Percentiles rank a stretch among this genome's conserved stretches.
These are phyloP conservation scores for Dendrocalamus sinicus DNA, from an alignment of 176 grass and related monocot genomes.

Conservation along the genomic window DNA sequence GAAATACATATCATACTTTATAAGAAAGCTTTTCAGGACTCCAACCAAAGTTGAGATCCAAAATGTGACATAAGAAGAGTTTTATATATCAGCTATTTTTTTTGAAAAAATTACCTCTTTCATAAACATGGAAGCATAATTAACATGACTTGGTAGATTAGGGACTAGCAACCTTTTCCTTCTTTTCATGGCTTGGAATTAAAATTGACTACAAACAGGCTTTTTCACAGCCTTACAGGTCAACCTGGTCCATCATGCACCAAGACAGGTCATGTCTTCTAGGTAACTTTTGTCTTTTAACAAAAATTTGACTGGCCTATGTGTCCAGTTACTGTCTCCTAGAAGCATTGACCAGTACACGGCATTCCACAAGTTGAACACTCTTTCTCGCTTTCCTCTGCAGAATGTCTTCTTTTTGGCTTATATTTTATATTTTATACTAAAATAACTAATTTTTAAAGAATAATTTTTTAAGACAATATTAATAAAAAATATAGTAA, in stretches of 20 bases:
- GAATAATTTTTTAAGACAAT: no score
- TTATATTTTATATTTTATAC: no score
- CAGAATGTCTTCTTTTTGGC: neutral
- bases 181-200: slow-evolving; percentile 28
- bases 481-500: no score
- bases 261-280: neutral
- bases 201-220: slow-evolving; percentile 7
- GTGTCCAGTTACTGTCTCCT: neutral
- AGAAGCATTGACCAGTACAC: slow-evolving; percentile 32
- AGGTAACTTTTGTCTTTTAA: slow-evolving; percentile 31
- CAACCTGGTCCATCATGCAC: slow-evolving; percentile 33
- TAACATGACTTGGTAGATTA: neutral
- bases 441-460: no score
- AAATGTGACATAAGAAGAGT: neutral
- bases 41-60: neutral
- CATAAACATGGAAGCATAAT: neutral
- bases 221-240: slow-evolving; percentile 36
- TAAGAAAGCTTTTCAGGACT: no score
- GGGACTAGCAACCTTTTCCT: slow-evolving; percentile 40
- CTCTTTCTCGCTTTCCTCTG: neutral
- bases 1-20: no score
- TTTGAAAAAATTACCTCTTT: neutral
- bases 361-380: neutral
- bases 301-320: slow-evolving; percentile 27
- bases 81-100: no score